Percentiles rank a stretch among this genome's conserved stretches.
phyloP scores from a whole-genome alignment of 2,329 filamentous ascomycete species.

The Pseudodiploospora longispora region DNA sequence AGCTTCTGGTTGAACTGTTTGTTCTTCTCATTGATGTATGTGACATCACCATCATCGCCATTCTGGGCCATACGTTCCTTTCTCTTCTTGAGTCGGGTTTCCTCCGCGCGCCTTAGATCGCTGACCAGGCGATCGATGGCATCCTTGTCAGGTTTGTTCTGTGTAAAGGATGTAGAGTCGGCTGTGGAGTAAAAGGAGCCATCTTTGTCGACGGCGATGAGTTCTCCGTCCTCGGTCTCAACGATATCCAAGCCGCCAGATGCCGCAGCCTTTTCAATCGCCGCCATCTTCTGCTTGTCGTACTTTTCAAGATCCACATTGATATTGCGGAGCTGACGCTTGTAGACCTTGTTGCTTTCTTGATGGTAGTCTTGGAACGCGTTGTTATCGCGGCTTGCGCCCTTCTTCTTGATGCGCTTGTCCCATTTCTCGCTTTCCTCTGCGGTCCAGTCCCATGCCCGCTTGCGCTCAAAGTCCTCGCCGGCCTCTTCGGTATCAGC shows the following conservation, averaged over 20 bases:
- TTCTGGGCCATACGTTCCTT: constrained; percentile 68
- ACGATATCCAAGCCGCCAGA: constrained; percentile 85
- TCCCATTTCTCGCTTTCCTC: constrained; percentile 96
- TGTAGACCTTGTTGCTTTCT: constrained; percentile 88
- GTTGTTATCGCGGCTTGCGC: constrained; percentile 70
- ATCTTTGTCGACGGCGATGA: constrained; percentile 87
- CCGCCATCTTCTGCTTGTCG: constrained; percentile 74
- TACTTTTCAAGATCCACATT: constrained; percentile 75
- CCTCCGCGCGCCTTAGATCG: constrained; percentile 83
- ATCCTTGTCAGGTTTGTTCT: constrained; percentile 80
- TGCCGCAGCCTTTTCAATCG: constrained; percentile 76
- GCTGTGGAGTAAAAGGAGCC: constrained; percentile 87
- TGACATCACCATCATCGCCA: constrained; percentile 85
- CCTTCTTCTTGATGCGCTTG: constrained; percentile 78
- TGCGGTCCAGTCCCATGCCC: constrained; percentile 97
- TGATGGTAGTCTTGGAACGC: constrained; percentile 84
- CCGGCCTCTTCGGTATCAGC: constrained; percentile 78
- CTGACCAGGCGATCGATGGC: constrained; percentile 81
- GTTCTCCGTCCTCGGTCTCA: constrained; percentile 88
- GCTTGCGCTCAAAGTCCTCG: constrained; percentile 93
- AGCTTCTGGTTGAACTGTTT: constrained; percentile 99
- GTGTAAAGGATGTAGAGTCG: constrained; percentile 70
- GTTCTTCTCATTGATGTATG: constrained; percentile 99
- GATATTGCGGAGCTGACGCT: constrained; percentile 75
- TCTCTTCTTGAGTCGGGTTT: constrained; percentile 76